Base-by-base conservation (phyloP, 1,139 yeast species). In the Debaryomycetaceae sp. region DNA sequence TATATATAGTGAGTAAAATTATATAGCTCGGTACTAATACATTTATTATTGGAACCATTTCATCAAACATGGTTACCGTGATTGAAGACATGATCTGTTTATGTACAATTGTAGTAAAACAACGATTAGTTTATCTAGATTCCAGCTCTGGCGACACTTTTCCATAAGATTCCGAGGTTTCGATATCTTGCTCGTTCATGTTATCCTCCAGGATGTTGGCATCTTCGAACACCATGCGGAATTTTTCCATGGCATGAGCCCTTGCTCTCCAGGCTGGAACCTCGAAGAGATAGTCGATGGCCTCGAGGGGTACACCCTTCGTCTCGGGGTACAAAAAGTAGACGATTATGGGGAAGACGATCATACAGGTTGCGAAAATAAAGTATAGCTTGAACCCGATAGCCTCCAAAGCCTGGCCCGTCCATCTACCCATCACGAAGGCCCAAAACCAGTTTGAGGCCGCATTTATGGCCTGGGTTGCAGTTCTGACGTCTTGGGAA, bases 381-480 rank as follows among this genome's bases (percentile, higher is more conserved):
- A 75, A 66, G 54, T 71, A 75, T 24, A 72, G 60, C n/a, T 76
- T 77, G 51, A 68, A 75, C 1, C 67, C 65, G 63, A 74, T 71
- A 4, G 63, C 56, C 14, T 60, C 57, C 35, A 75, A 65, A 60
- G 76, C 75, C 45, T 72, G 60, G 23, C 75, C 71, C 4, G 78
- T 68, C 51, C 66, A 71, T 43, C 77, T 59, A 4, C 78, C 77
- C 66, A 74, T 69, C 41, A 75, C 65, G 52, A 75, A 75, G 1
- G 77, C 77, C 72, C 77, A 72, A 48, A 74, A 68, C 80, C 80
- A 75, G 45, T 74, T 72, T 34, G 72, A 62, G 5, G 76, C 62
- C 0, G 78, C 72, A 48, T 72, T 73, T 38, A 74, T 59, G n/a
- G 76, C 68, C 50, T 71, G 73, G 5, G 73, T 68, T 11, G 72